Base-by-base conservation (phyloP, 495 filamentous ascomycete species). In the Cladorrhinum samala region DNA sequence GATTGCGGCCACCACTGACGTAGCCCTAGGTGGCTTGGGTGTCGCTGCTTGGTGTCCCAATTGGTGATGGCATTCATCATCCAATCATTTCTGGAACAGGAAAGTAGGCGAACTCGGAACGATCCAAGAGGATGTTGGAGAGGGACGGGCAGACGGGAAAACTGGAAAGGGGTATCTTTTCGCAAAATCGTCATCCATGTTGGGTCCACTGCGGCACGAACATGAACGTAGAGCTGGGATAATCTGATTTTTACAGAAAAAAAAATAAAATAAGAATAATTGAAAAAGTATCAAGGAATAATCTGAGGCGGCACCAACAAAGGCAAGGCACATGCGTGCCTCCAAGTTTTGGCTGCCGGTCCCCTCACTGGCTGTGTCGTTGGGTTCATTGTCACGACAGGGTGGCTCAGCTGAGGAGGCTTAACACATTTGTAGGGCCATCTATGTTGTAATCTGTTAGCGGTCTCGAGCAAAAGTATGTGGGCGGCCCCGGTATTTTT, bases 401-500 rank as follows among this genome's bases (percentile, higher is more conserved):
- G 27, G 27, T 33, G 27, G 27, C 27, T 33, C 27, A 33, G 27
- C 27, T 11, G 27, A 33, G n/a, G n/a, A n/a, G n/a, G n/a, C n/a
- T n/a, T n/a, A n/a, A n/a, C n/a, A n/a, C n/a, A n/a, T n/a, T n/a
- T n/a, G n/a, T n/a, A n/a, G n/a, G n/a, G n/a, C n/a, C n/a, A n/a
- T n/a, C n/a, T n/a, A n/a, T n/a, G n/a, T n/a, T n/a, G n/a, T n/a
- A n/a, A n/a, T n/a, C n/a, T 7, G 33, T 49, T 20, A 37, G 18
- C 21, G 17, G 42, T 36, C 38, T 27, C 20, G 25, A 16, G 11
- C 42, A 18, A 39, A 25, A 44, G n/a, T 21, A 48, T 30, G 17
- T 47, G 24, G 24, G 45, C 30, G 20, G n/a, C 14, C 18, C 36
- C 19, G 27, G 21, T 55, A 16, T 11, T 25, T 54, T 58, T 56